Evolutionary conservation across 371 early-diverging fungal species (phyloP).

Genomic region (Mortierella sp.): DNA sequence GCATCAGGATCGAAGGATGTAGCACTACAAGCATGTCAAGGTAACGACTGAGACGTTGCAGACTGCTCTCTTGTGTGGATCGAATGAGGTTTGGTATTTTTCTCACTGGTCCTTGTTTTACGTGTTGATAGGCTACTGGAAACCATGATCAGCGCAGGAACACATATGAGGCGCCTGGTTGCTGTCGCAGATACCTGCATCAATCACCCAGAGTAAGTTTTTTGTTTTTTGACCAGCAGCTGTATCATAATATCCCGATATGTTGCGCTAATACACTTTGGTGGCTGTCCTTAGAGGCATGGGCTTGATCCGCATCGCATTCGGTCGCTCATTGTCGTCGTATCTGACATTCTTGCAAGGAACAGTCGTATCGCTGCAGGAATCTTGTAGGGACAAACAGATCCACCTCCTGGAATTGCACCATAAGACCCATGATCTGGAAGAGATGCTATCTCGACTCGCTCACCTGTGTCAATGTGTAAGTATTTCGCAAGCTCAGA

Average conservation of each 20-base stretch:
- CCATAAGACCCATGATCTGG: constrained; percentile 53
- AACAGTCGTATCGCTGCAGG: constrained; percentile 49
- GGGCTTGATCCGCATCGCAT: constrained; percentile 63
- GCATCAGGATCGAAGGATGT: constrained; percentile 62
- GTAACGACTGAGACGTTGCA: neutral
- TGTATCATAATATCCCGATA: neutral
- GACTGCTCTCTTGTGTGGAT: neutral
- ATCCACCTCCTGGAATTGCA: constrained; percentile 55
- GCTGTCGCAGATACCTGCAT: constrained; percentile 56
- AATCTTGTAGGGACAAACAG: constrained; percentile 12
- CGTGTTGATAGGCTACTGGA: constrained; percentile 42
- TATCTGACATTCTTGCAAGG: constrained; percentile 60
- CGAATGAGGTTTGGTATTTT: neutral
- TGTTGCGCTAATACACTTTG: neutral
- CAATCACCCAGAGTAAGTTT: constrained; percentile 55
- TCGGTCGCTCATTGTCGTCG: constrained; percentile 63
- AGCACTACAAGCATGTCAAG: constrained; percentile 49
- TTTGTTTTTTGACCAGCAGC: neutral
- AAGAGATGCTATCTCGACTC: constrained; percentile 41
- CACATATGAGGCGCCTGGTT: constrained; percentile 57
- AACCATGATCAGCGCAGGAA: constrained; percentile 55
- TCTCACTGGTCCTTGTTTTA: neutral
- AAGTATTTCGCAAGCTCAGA: constrained; percentile 9
- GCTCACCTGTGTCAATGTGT: constrained; percentile 51
- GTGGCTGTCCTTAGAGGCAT: constrained; percentile 42